phyloP scores from a whole-genome alignment of 169 alveolate genomes.

The Plasmodium yoelii region DNA sequence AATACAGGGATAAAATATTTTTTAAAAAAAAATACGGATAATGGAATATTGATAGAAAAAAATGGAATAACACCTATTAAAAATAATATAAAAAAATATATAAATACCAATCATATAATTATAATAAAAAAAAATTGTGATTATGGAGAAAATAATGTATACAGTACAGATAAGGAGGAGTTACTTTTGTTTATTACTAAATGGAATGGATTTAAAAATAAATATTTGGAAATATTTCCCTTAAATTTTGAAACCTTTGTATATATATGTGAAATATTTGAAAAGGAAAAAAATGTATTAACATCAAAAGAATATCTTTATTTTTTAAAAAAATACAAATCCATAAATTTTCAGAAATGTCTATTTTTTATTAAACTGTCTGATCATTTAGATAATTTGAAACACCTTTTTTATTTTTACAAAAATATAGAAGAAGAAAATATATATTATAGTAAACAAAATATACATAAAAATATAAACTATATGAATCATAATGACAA shows the following conservation, averaged over 20 bases:
- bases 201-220: slow-evolving; percentile 24
- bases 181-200: slow-evolving; percentile 27
- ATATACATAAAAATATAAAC: not conserved
- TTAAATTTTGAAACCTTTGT: slow-evolving; percentile 19
- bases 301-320: slow-evolving; percentile 17
- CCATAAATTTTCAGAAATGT: slow-evolving; percentile 16
- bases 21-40: not conserved
- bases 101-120: slow-evolving; percentile 31
- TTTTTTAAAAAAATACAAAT: slow-evolving; percentile 29
- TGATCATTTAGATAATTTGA: slow-evolving; percentile 27
- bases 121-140: slow-evolving; percentile 6
- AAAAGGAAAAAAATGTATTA: slow-evolving; percentile 5
- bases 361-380: slow-evolving; percentile 21
- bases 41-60: slow-evolving; percentile 4
- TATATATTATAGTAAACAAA: not conserved
- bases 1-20: slow-evolving; percentile 4
- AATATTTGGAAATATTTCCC: slow-evolving; percentile 53
- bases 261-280: slow-evolving; percentile 34
- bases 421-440: not conserved
- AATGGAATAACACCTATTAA: not conserved
- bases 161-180: not conserved
- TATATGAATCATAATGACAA: not conserved
- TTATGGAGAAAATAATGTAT: not conserved
- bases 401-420: slow-evolving; percentile 36
- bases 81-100: slow-evolving; percentile 17